Evolutionary conservation across 306 rosid genomes (phyloP).

Genomic region (Quercus engelmannii): DNA sequence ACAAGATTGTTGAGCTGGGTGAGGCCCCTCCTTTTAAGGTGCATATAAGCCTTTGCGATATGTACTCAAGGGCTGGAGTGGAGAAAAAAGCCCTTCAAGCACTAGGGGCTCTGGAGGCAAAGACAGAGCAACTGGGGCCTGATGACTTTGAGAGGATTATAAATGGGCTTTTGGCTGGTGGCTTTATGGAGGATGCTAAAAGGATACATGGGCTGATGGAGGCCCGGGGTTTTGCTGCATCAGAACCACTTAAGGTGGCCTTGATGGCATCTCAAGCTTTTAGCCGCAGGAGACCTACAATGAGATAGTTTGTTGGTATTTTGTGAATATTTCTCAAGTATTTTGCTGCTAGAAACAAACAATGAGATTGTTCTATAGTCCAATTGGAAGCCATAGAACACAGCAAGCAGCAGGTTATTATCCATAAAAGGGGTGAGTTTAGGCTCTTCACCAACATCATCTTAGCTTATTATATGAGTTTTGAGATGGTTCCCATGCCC

Average conservation of each 20-base stretch:
- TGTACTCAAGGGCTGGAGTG: slow-evolving; percentile 66
- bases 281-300: slow-evolving; percentile 1
- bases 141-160: slow-evolving; percentile 66
- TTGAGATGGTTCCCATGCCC: not conserved
- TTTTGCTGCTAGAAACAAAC: slow-evolving; percentile 14
- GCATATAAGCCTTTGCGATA: slow-evolving; percentile 73
- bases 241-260: slow-evolving; percentile 18
- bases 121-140: slow-evolving; percentile 51
- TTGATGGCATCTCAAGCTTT: slow-evolving; percentile 18
- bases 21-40: slow-evolving; percentile 71
- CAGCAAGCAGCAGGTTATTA: slow-evolving; percentile 1
- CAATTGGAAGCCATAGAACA: not conserved
- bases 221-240: slow-evolving; percentile 53
- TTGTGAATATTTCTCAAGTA: slow-evolving; percentile 11
- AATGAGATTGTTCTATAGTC: slow-evolving; percentile 6
- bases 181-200: slow-evolving; percentile 59
- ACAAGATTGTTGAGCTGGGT: slow-evolving; percentile 63
- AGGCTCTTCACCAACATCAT: not conserved
- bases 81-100: slow-evolving; percentile 85
- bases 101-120: slow-evolving; percentile 65
- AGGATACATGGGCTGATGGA: slow-evolving; percentile 55
- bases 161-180: slow-evolving; percentile 47
- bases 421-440: slow-evolving; percentile 6
- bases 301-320: slow-evolving; percentile 38
- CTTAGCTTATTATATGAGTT: not conserved